phyloP scores from a whole-genome alignment of 345 rosid genomes.

The Boechera divaricarpa region DNA sequence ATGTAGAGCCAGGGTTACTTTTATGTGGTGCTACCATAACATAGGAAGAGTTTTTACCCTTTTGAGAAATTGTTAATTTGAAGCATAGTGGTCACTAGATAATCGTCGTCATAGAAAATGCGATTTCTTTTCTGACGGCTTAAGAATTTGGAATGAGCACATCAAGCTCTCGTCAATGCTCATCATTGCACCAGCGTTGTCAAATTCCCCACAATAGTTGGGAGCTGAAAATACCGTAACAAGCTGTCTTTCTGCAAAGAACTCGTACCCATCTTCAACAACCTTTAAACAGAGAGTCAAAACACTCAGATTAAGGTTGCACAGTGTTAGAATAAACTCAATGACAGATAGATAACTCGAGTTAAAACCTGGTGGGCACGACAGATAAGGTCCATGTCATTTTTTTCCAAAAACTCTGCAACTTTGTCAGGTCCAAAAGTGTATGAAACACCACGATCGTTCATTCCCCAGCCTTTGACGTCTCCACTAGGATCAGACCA shows the following conservation, averaged over 20 bases:
- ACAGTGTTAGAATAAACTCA: neutral
- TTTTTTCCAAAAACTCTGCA: conserved; percentile 66
- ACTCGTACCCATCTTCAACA: conserved; percentile 95
- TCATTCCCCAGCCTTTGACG: conserved; percentile 86
- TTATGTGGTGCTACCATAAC: neutral
- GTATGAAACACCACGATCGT: conserved; percentile 88
- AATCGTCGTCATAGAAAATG: conserved; percentile 49
- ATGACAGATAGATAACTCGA: neutral
- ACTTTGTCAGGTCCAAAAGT: conserved; percentile 88
- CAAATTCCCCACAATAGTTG: conserved; percentile 92
- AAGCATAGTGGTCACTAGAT: conserved; percentile 15
- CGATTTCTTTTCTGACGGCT: conserved; percentile 68
- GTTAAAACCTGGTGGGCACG: conserved; percentile 84
- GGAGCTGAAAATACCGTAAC: conserved; percentile 94
- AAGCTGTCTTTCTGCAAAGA: conserved; percentile 86
- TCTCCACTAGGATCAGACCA: conserved; percentile 95
- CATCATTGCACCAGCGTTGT: conserved; percentile 97
- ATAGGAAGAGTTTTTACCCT: conserved; percentile 28
- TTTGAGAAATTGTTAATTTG: conserved; percentile 18
- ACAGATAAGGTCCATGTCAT: conserved; percentile 92
- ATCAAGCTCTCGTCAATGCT: conserved; percentile 90
- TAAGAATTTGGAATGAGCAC: conserved; percentile 94
- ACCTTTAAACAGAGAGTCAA: conserved; percentile 51
- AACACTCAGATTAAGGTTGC: conserved; percentile 9
- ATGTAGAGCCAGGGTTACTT: neutral